A percentile compares a stretch with the other conserved stretches of the same genome.
Conservation (phyloP, 1,284 basidiomycete species). For the Puccinia horiana region DNA sequence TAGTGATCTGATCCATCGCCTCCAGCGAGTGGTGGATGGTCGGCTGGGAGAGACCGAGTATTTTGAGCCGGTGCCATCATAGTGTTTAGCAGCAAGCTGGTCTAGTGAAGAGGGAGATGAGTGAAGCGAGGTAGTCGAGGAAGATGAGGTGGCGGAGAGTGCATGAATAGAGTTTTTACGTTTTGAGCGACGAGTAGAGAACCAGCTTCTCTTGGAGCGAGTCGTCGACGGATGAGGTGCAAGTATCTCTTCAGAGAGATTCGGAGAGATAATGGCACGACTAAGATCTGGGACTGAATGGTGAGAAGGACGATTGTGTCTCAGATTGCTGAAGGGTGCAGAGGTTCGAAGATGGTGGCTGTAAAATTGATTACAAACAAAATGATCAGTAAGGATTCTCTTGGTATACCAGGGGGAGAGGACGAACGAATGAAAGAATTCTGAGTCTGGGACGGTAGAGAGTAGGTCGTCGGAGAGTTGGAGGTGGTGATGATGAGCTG, state of each 20-base stretch:
- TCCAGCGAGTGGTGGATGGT: constrained; percentile 5
- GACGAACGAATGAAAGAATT: constrained; percentile 49
- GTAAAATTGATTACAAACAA: constrained; percentile 10
- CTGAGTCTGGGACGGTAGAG: constrained; percentile 7
- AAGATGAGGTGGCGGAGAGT: constrained; percentile 34
- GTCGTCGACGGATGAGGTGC: background rate
- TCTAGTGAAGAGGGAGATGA: constrained; percentile 11
- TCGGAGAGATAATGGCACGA: background rate
- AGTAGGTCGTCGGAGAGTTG: constrained; percentile 18
- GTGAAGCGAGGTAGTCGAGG: constrained; percentile 41
- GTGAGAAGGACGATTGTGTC: background rate
- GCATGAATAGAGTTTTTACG: constrained; percentile 48
- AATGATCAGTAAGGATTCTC: too few relatives aligned
- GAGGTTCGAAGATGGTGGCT: constrained; percentile 17
- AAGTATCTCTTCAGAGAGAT: background rate
- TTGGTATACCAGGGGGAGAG: too few relatives aligned
- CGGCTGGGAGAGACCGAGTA: constrained; percentile 14
- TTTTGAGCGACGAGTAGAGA: constrained; percentile 41
- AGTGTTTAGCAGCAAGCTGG: constrained; percentile 19
- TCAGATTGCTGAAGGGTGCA: background rate
- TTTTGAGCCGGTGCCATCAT: background rate
- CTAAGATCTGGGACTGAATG: background rate
- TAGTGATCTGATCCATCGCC: constrained; percentile 34
- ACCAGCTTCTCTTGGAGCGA: constrained; percentile 27
- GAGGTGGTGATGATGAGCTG: background rate